Evolutionary conservation across 2,329 filamentous ascomycete genomes (phyloP).

Genomic region (Periconia sp.): DNA sequence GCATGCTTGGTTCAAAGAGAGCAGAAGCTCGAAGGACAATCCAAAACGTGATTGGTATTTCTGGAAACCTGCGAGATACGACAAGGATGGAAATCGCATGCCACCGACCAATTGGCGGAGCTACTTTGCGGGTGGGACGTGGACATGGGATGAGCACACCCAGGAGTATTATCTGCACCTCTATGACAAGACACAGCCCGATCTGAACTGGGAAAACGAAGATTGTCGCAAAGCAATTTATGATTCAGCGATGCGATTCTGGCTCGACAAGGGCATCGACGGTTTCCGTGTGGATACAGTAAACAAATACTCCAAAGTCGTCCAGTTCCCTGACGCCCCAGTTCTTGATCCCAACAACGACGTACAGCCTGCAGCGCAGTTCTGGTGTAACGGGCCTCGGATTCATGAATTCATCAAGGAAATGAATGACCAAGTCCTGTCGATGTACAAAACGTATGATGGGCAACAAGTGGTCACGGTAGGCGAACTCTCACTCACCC

Average conservation of each 20-base stretch:
- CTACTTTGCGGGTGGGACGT: conserved; percentile 43
- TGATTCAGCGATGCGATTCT: conserved; percentile 49
- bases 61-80: conserved; percentile 61
- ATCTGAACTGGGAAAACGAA: conserved; percentile 53
- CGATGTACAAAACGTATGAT: conserved; percentile 55
- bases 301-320: conserved; percentile 51
- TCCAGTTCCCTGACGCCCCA: conserved; percentile 46
- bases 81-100: conserved; percentile 54
- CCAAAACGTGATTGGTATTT: conserved; percentile 73
- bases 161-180: conserved; percentile 52
- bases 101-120: conserved; percentile 60
- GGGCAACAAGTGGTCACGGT: conserved; percentile 52
- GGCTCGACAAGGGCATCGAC: conserved; percentile 50
- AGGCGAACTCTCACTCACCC: conserved; percentile 58
- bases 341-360: conserved; percentile 43
- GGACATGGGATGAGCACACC: conserved; percentile 51
- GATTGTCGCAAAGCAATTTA: conserved; percentile 49
- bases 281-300: conserved; percentile 54
- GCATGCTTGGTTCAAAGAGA: conserved; percentile 72
- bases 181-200: conserved; percentile 51
- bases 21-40: conserved; percentile 61
- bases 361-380: conserved; percentile 52
- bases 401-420: conserved; percentile 61
- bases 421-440: conserved; percentile 55
- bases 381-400: conserved; percentile 60